A percentile compares a stretch with the other conserved stretches of the same genome.
Evolutionary conservation across 192 early-diverging fungal species (phyloP).

Genomic region (Backusella mclennaniae): DNA sequence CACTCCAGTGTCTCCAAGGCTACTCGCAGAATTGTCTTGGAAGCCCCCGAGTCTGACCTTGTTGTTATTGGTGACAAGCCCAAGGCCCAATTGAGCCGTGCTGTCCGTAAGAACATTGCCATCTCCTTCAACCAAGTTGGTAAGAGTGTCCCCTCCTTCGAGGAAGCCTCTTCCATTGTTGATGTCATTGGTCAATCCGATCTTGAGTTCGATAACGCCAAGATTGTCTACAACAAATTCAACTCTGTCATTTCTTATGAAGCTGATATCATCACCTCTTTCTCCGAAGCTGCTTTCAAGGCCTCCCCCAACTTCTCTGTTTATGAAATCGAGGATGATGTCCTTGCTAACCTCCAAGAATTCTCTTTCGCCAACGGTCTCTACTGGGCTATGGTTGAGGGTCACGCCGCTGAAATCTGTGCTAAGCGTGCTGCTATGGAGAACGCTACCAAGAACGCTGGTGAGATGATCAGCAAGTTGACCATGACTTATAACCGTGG

Average conservation of each 20-base stretch:
- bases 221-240: slow-evolving; percentile 94
- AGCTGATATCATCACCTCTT: slow-evolving; percentile 63
- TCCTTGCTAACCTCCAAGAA: slow-evolving; percentile 87
- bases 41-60: slow-evolving; percentile 53
- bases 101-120: slow-evolving; percentile 70
- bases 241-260: slow-evolving; percentile 94
- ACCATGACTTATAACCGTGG: slow-evolving; percentile 97
- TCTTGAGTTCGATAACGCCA: slow-evolving; percentile 66
- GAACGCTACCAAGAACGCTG: slow-evolving; percentile 99
- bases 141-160: slow-evolving; percentile 83
- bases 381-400: slow-evolving; percentile 96
- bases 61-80: slow-evolving; percentile 93
- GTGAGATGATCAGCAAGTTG: slow-evolving; percentile 95
- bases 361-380: slow-evolving; percentile 93
- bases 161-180: slow-evolving; percentile 81
- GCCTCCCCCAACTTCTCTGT: slow-evolving; percentile 78
- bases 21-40: slow-evolving; percentile 64
- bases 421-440: slow-evolving; percentile 99
- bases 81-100: slow-evolving; percentile 84
- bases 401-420: slow-evolving; percentile 93
- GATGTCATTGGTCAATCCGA: slow-evolving; percentile 70
- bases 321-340: slow-evolving; percentile 90
- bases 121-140: slow-evolving; percentile 93
- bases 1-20: slow-evolving; percentile 90
- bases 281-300: slow-evolving; percentile 66